Base-by-base conservation (phyloP, 2,329 filamentous ascomycete genomes). In the Pseudonectria foliicola region DNA sequence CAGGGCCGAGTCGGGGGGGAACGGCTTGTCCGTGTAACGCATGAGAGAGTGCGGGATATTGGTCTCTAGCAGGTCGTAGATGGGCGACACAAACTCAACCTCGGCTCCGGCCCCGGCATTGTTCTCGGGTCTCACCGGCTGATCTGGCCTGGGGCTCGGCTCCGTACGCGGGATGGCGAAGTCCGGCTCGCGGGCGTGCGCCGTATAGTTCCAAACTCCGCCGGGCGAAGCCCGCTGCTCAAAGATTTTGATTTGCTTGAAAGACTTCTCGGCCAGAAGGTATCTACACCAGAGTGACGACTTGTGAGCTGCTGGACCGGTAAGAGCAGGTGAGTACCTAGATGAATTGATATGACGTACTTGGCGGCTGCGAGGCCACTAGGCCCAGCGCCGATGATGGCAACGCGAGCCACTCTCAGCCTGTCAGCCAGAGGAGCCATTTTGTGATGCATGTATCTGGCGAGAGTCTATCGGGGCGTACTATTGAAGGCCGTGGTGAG, bases 41-140 rank as follows among this genome's bases (percentile, higher is more conserved):
- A 90, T 89, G 23, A 89, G 56, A 1, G 66, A 66, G 38, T 81
- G 72, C 0, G 84, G 82, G 25, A 89, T 84, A 55, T 90, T 90
- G 2, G 83, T 85, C 53, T 88, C 82, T 3, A 88, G 63, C 10
- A 66, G 61, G 33, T 82, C 75, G 53, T 88, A 88, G 29, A 87
- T 66, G 0, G 83, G 80, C 3, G 80, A 82, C n/a, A 81, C 62
- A 44, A 85, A 85, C 3, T 70, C 59, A 3, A 72, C 62, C 23
- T 45, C 45, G 2, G 35, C 35, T 13, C 39, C 36, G 18, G 18
- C 8, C 18, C 18, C 18, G 18, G 18, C 18, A n/a, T 21, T 21
- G 2, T 50, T 43, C 12, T 51, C 49, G n/a, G 54, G 39, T 36
- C 42, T 42, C 4, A 60, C 50, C 12, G 55, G 52, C 70, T 74